Conservation (phyloP, 169 alveolate species). For the Cryptosporidium baileyi region DNA sequence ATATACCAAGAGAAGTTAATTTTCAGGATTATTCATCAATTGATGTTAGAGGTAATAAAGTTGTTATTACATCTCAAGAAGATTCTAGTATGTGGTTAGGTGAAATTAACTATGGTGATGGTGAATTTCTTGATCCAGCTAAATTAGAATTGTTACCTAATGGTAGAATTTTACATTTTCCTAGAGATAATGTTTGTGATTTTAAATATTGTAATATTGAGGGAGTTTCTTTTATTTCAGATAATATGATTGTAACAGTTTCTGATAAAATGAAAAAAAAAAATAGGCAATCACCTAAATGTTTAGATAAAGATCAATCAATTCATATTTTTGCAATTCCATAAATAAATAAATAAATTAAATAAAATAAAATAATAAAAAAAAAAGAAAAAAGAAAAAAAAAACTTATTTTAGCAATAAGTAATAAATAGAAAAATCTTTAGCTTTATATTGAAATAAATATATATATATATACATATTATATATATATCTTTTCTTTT, state of each 20-base stretch:
- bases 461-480: no score
- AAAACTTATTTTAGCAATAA: background rate
- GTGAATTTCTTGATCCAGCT: conserved; percentile 52
- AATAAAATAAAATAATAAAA: background rate
- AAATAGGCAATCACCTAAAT: conserved; percentile 62
- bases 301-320: conserved; percentile 53
- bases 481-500: no score
- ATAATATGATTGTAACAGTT: conserved; percentile 50
- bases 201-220: conserved; percentile 60
- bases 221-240: conserved; percentile 68
- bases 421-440: no score
- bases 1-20: conserved; percentile 53
- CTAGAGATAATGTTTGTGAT: conserved; percentile 65
- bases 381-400: background rate
- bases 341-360: background rate
- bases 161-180: conserved; percentile 36
- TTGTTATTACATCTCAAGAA: conserved; percentile 58
- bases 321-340: conserved; percentile 59
- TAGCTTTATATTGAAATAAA: no score
- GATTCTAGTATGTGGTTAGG: conserved; percentile 61
- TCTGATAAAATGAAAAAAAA: conserved; percentile 63
- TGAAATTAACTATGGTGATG: conserved; percentile 61
- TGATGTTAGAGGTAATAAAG: conserved; percentile 53
- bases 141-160: conserved; percentile 8
- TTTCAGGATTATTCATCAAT: conserved; percentile 67